These are phyloP conservation scores for Kodamaea arcana DNA, from an alignment of 1,139 yeast species.

Conservation along the genomic window DNA sequence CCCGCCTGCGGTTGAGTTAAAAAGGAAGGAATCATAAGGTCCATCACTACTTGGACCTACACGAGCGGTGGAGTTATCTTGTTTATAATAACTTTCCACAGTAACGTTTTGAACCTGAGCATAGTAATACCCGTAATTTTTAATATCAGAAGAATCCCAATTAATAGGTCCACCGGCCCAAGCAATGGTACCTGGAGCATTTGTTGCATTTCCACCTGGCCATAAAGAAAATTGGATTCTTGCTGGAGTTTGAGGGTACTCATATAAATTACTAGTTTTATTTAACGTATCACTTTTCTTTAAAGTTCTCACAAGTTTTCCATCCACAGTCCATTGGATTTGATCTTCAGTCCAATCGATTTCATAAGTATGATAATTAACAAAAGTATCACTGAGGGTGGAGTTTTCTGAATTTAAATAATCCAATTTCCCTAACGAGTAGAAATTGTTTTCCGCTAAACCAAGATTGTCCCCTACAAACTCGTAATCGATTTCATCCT, in stretches of 20 bases:
- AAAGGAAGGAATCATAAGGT: constrained; percentile 49
- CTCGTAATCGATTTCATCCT: constrained; percentile 89
- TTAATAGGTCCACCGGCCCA: constrained; percentile 94
- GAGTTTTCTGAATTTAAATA: constrained; percentile 56
- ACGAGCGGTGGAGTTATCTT: constrained; percentile 33
- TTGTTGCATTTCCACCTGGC: constrained; percentile 80
- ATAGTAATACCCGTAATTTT: constrained; percentile 73
- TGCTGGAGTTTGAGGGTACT: constrained; percentile 89
- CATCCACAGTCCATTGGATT: constrained; percentile 74
- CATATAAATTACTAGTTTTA: constrained; percentile 52
- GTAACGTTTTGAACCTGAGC: constrained; percentile 57
- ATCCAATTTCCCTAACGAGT: constrained; percentile 68
- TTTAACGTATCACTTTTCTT: constrained; percentile 65
- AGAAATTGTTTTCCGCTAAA: constrained; percentile 71
- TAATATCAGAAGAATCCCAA: constrained; percentile 76
- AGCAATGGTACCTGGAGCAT: constrained; percentile 71
- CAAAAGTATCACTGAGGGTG: constrained; percentile 51
- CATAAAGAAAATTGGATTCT: constrained; percentile 82
- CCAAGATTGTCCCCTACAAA: constrained; percentile 71
- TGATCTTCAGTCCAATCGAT: constrained; percentile 80
- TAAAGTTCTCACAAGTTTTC: constrained; percentile 63
- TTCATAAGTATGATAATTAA: constrained; percentile 69
- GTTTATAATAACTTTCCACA: constrained; percentile 69
- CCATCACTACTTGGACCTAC: constrained; percentile 18
- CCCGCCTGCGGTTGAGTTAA: constrained; percentile 45